Base-by-base conservation (phyloP, 352 stramenopile species). In the Globisporangium cederbergense region DNA sequence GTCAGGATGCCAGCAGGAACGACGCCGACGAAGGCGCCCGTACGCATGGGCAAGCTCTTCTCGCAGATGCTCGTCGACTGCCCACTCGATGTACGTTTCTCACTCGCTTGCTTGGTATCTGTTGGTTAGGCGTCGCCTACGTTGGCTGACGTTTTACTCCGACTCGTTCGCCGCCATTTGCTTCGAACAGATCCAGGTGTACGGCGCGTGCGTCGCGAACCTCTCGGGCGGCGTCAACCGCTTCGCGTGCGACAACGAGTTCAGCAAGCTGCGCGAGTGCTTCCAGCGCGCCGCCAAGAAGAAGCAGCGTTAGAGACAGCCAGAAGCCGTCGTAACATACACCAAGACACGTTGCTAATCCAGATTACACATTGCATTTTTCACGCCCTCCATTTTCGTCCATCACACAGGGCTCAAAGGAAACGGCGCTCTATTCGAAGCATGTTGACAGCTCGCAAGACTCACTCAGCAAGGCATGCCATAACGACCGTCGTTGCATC, bases 131-230 rank as follows among this genome's bases (percentile, higher is more conserved):
- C 9, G 14, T 30, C 20, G 25, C 25, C 49, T 45, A 20, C 18
- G 52, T 32, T 43, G 57, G 14, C 34, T 49, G 34, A 47, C 43
- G 8, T 34, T 13, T 46, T 16, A 14, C 10, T 42, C 4, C 60
- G 16, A 13, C 46, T 46, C 25, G 45, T 58, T 28, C 43, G 18
- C 34, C 13, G 5, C 25, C 61, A 30, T 16, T 49, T 36, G 38
- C 14, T 18, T 46, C 40, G 0, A 46, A 22, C 54, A 93, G 85
- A 86, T 93, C 53, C 81, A 90, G 73, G 79, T 90, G 45, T 93
- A 93, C 55, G 82, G 82, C 70, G 83, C 85, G 28, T 93, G 85
- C 53, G 85, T 93, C 38, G 82, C 85, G 52, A 73, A 79, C 50
- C 77, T 91, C 54, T 68, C 75, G 25, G 82, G 85, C 32, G 75